These are phyloP conservation scores for Candida dajiaensis DNA, from an alignment of 805 yeast species.

Conservation along the genomic window DNA sequence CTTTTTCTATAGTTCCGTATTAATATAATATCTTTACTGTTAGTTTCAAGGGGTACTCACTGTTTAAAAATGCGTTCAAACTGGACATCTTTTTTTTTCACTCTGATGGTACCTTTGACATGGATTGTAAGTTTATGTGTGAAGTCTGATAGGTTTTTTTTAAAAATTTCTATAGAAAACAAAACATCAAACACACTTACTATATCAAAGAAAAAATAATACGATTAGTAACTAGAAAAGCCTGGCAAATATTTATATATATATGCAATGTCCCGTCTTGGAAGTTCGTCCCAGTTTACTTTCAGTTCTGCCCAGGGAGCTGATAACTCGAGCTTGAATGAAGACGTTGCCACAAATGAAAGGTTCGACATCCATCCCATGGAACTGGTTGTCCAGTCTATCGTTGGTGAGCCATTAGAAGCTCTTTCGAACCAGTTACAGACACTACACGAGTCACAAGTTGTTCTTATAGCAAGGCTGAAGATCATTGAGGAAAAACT, in stretches of 20 bases:
- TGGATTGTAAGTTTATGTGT: neutral
- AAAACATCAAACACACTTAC: too few relatives aligned
- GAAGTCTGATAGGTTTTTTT: too few relatives aligned
- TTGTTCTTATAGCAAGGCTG: conserved; percentile 44
- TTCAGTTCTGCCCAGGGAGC: neutral
- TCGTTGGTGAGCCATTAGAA: conserved; percentile 50
- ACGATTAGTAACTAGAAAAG: neutral
- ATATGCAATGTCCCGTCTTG: neutral
- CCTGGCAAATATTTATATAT: too few relatives aligned
- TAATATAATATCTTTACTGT: neutral
- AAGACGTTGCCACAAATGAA: neutral
- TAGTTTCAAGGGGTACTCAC: conserved; percentile 8
- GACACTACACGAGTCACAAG: conserved; percentile 50
- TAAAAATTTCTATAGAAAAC: neutral
- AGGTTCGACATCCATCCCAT: conserved; percentile 45
- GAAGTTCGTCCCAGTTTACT: neutral
- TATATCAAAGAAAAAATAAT: too few relatives aligned
- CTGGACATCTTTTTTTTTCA: conserved; percentile 13
- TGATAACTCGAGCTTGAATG: neutral
- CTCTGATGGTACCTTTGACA: neutral
- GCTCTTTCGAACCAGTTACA: conserved; percentile 43
- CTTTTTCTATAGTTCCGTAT: conserved; percentile 32
- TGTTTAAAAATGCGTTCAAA: conserved; percentile 17
- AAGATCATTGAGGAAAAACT: conserved; percentile 35
- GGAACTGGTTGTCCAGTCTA: conserved; percentile 51